Base-by-base conservation (phyloP, 2,329 filamentous ascomycete genomes). In the Fusarium compactum region DNA sequence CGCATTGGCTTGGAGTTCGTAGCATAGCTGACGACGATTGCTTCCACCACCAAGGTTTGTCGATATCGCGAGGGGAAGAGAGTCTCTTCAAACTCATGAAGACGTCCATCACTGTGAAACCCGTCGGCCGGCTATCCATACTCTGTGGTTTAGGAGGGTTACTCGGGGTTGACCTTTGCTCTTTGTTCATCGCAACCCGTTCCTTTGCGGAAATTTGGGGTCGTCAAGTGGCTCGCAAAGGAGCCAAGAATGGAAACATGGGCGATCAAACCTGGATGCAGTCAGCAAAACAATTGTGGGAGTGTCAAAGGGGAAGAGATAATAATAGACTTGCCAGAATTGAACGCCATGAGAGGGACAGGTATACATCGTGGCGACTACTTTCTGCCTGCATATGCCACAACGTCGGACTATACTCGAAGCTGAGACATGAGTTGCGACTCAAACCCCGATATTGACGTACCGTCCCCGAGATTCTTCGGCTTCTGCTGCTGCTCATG, bases 391-490 rank as follows among this genome's bases (percentile, higher is more conserved):
- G 56, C 61, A 62, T 53, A 30, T 51, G 51, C 55, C 62, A 66
- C 63, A 55, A 24, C 50, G 46, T 70, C 62, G 67, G 57, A 70
- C 55, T 53, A 55, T 54, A 65, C 27, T 54, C 54, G 29, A 48
- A 43, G 44, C 62, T 45, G 54, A 71, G 56, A 63, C 60, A 62
- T 57, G 50, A 64, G 34, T 40, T 62, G 51, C 50, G 66, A 32
- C 32, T 55, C 40, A 30, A 41, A 34, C 27, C 58, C 46, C 44
- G 22, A 45, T 20, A n/a, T 55, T 40, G 51, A 65, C 40, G 24
- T 46, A 62, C 29, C 16, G 43, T 38, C 27, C 38, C 68, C 69
- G 67, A 70, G 52, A 60, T 63, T 64, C 53, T 67, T 68, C 69
- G 60, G 68, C 45, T 45, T 25, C 61, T 45, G 46, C 16, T 24